Conservation (phyloP, 208 protist species). For the Trypanosoma rangeli region DNA sequence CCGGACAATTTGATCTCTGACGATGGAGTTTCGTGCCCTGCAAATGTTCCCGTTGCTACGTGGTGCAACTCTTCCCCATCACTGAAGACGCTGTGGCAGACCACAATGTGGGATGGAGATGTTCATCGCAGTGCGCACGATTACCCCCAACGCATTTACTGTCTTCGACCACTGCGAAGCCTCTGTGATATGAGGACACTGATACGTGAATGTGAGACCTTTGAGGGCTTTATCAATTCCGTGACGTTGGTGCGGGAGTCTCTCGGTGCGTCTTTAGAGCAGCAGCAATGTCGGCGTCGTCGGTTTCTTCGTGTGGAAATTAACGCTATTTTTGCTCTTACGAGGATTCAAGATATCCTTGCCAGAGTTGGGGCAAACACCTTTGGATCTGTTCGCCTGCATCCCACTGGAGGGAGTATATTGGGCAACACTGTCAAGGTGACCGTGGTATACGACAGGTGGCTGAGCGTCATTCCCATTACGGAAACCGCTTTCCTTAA, state of each 20-base stretch:
- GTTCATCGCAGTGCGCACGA: slow-evolving; percentile 25
- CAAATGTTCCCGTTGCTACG: slow-evolving; percentile 1
- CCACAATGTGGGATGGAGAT: slow-evolving; percentile 38
- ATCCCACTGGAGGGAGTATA: slow-evolving; percentile 10
- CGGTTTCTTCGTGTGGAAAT: slow-evolving; percentile 27
- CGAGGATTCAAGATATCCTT: neutral
- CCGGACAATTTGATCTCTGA: neutral
- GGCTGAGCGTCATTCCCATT: neutral
- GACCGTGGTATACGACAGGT: slow-evolving; percentile 16
- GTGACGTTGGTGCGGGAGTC: slow-evolving; percentile 15
- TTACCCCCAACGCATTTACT: slow-evolving; percentile 19
- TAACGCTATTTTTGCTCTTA: slow-evolving; percentile 12
- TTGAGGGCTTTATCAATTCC: slow-evolving; percentile 19
- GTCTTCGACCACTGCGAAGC: slow-evolving; percentile 35
- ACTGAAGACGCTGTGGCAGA: slow-evolving; percentile 10
- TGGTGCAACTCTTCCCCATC: slow-evolving; percentile 2
- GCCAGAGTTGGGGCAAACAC: neutral
- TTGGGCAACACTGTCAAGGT: neutral
- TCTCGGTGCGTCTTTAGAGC: neutral
- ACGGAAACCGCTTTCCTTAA: neutral
- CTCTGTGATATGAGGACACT: slow-evolving; percentile 40
- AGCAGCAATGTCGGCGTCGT: neutral
- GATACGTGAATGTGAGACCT: slow-evolving; percentile 11
- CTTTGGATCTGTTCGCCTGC: slow-evolving; percentile 12
- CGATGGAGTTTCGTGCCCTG: neutral